Evolutionary conservation across 2,329 filamentous ascomycete species (phyloP).

Genomic region (Fusarium sp.): DNA sequence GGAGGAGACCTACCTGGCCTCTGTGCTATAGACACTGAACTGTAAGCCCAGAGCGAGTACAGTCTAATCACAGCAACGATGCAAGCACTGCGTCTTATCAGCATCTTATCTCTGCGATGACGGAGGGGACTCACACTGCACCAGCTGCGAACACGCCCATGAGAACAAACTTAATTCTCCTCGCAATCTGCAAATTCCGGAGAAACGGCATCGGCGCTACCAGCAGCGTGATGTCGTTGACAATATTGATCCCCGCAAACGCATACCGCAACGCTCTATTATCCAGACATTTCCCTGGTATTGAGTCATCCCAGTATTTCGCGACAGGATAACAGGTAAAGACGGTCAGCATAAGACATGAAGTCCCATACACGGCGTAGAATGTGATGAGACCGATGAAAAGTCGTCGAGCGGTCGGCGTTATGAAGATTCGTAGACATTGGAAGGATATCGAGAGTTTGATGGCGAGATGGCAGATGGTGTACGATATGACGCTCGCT

Average conservation of each 20-base stretch:
- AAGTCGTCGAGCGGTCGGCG: neutral
- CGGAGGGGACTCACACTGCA: neutral
- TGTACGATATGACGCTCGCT: neutral
- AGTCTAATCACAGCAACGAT: neutral
- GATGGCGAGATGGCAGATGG: neutral
- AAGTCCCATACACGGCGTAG: neutral
- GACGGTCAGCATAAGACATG: neutral
- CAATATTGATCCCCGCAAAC: neutral
- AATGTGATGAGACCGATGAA: neutral
- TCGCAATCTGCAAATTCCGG: neutral
- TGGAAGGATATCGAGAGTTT: neutral
- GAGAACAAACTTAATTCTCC: neutral
- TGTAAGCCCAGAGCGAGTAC: neutral
- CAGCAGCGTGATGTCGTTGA: neutral
- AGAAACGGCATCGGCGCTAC: conserved; percentile 1
- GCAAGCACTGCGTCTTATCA: neutral
- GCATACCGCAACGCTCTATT: conserved; percentile 5
- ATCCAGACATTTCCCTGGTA: neutral
- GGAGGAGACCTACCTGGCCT: neutral
- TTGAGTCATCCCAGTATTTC: conserved; percentile 4
- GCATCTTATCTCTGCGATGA: accelerated
- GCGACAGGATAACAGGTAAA: conserved; percentile 6
- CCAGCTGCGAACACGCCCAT: conserved; percentile 4
- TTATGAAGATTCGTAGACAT: neutral
- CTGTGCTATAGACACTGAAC: neutral